phyloP scores from a whole-genome alignment of 2,329 filamentous ascomycete species.

The Fusarium abutilonis region DNA sequence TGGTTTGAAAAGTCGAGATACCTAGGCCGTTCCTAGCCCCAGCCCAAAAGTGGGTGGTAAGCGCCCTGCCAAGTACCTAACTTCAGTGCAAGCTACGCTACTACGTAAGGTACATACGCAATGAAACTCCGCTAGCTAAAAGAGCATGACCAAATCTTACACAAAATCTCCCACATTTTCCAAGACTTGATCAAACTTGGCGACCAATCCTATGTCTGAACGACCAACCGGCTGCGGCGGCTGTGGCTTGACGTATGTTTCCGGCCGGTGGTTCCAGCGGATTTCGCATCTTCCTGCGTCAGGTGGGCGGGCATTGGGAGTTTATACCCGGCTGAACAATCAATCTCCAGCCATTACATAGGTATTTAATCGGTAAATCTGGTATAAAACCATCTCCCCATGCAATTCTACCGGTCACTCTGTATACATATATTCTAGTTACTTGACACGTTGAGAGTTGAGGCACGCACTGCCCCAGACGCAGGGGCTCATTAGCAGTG shows the following conservation, averaged over 20 bases:
- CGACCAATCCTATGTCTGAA: conserved; percentile 20
- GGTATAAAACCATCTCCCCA: no score
- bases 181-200: background rate
- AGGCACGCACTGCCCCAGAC: conserved; percentile 20
- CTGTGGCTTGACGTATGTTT: conserved; percentile 41
- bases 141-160: conserved; percentile 29
- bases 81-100: conserved; percentile 8
- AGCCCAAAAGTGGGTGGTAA: conserved; percentile 25
- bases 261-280: conserved; percentile 33
- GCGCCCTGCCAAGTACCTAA: conserved; percentile 28
- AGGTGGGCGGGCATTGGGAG: conserved; percentile 10
- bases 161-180: conserved; percentile 16
- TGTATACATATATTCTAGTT: background rate
- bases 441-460: conserved; percentile 5
- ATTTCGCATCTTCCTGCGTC: conserved; percentile 16
- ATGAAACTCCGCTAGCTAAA: conserved; percentile 4
- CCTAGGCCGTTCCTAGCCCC: conserved; percentile 22
- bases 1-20: conserved; percentile 40
- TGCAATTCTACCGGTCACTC: background rate
- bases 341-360: no score
- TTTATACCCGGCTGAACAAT: background rate
- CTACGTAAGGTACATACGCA: conserved; percentile 17
- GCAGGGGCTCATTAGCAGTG: conserved; percentile 46
- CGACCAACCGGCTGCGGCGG: conserved; percentile 19
- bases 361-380: no score